Base-by-base conservation (phyloP, 1,139 yeast species). In the Pichia sp. region DNA sequence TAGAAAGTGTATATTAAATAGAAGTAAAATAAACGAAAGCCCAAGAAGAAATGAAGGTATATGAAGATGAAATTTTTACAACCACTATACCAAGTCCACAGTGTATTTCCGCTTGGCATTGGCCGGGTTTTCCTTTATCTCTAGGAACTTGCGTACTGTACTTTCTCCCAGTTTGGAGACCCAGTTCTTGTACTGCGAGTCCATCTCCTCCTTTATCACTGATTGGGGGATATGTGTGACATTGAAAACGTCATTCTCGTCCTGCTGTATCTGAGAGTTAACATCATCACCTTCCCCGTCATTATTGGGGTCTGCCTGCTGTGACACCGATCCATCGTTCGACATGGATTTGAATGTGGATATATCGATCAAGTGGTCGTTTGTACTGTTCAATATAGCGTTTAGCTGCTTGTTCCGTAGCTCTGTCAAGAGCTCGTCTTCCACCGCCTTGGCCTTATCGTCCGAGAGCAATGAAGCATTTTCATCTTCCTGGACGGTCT, bases 321-420 rank as follows among this genome's bases (percentile, higher is more conserved):
- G 28, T 1, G 49, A 43, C 28, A 25, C 28, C 28, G 28, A 6
- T 8, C 53, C 52, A 43, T 50, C 46, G 16, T 41, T 47, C 3
- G 54, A 40, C 49, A 50, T 41, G 12, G 60, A 46, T 46, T 53
- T 51, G 19, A 53, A 39, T 7, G 46, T 49, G 7, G 51, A 18
- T 25, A 63, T 52, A 50, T 64, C 67, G n/a, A 64, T 59, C 21
- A 65, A 48, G 46, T 65, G 62, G 21, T 66, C 70, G 50, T 65
- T 64, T 5, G 69, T 65, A 13, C 66, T 58, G 45, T 64, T 64
- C 13, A 66, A 54, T 26, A 66, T 66, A 37, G 59, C 59, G 47
- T 63, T 62, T 45, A 66, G 53, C 45, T 65, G 67, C 42, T 59
- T 62, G 42, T 66, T 63, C 40, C 69, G 55, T 12, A 56, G 54